phyloP scores from a whole-genome alignment of 352 stramenopile genomes.

The Pythium chondricola region DNA sequence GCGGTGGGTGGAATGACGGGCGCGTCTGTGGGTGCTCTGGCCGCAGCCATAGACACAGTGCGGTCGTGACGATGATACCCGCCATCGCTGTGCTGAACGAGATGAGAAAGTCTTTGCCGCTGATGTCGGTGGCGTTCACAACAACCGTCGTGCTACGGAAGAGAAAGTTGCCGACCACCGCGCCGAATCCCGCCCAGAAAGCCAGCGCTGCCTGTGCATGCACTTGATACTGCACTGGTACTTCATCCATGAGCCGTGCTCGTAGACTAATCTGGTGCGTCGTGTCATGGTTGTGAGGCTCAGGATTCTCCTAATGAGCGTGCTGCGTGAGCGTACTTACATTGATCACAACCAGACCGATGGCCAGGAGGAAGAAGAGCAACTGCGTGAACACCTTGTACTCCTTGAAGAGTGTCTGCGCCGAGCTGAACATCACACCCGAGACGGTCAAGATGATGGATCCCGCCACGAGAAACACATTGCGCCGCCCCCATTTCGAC shows the following conservation, averaged over 20 bases:
- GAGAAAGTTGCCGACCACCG: conserved; percentile 47
- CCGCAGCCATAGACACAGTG: conserved; percentile 45
- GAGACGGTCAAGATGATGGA: conserved; percentile 39
- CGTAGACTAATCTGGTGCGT: conserved; percentile 58
- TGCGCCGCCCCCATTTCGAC: conserved; percentile 64
- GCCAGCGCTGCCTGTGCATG: conserved; percentile 60
- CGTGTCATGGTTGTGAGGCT: too few species aligned
- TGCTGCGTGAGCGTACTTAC: too few species aligned
- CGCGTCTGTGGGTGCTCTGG: conserved; percentile 58
- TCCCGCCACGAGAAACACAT: conserved; percentile 53
- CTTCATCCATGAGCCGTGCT: conserved; percentile 69
- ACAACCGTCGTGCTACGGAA: conserved; percentile 63
- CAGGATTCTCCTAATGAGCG: too few species aligned
- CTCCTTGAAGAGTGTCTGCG: conserved; percentile 50
- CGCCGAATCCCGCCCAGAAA: conserved; percentile 65
- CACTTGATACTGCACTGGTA: conserved; percentile 70
- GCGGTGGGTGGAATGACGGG: conserved; percentile 41
- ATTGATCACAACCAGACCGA: conserved; percentile 56
- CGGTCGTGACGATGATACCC: conserved; percentile 43
- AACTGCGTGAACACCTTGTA: conserved; percentile 35
- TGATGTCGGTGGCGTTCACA: conserved; percentile 69
- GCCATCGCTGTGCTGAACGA: conserved; percentile 48
- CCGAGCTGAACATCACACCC: conserved; percentile 55
- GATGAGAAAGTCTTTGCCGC: conserved; percentile 51
- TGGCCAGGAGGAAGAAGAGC: conserved; percentile 53